Conservation (phyloP, 257 asterid genomes). For the Verbena officinalis region DNA sequence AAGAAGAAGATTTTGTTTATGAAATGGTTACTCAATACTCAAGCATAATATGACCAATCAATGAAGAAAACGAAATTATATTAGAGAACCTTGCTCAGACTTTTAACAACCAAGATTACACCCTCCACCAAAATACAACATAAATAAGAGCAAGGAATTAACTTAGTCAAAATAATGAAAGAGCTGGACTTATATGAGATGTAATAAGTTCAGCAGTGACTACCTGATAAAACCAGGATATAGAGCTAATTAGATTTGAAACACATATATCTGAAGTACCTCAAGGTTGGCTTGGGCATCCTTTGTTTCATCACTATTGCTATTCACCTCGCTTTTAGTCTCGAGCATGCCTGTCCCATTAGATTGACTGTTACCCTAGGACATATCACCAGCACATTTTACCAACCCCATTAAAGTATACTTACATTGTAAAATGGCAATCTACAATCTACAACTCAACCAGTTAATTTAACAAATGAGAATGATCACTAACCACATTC, state of each 20-base stretch:
- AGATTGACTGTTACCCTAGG: constrained; percentile 51
- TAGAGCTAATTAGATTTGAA: constrained; percentile 1
- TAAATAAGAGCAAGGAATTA: constrained; percentile 8
- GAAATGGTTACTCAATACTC: constrained; percentile 7
- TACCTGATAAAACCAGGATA: constrained; percentile 11
- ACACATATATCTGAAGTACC: constrained; percentile 43
- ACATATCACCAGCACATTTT: constrained; percentile 19
- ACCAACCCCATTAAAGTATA: constrained; percentile 27
- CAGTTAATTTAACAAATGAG: background rate
- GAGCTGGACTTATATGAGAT: background rate
- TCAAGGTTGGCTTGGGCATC: constrained; percentile 45
- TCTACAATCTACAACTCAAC: background rate
- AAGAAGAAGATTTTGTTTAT: constrained; percentile 2
- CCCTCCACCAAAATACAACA: constrained; percentile 22
- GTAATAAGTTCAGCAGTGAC: background rate
- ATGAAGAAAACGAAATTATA: too few relatives aligned
- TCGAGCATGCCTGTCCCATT: constrained; percentile 36
- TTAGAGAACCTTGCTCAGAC: too few relatives aligned
- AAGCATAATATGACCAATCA: too few relatives aligned
- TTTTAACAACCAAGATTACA: constrained; percentile 17
- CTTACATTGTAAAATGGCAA: background rate
- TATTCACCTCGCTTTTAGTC: constrained; percentile 38
- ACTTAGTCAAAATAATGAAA: background rate
- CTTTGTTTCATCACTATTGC: constrained; percentile 33
- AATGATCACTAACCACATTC: constrained; percentile 43